Conservation (phyloP, 805 yeast species). For the Barnettozyma salicaria region DNA sequence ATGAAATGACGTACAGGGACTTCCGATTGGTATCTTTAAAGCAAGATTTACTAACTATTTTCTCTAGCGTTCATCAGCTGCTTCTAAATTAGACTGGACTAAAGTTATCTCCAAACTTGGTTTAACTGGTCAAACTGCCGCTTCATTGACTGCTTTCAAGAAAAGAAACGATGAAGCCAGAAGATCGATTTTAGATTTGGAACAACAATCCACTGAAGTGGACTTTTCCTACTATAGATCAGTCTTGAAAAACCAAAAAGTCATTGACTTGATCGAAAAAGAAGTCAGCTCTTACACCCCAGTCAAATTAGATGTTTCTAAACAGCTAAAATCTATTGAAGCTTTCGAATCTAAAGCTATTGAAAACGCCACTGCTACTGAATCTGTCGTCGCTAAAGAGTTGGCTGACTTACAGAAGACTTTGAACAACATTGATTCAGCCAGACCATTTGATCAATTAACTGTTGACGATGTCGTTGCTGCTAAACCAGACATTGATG, state of each 20-base stretch:
- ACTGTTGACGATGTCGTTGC: slow-evolving; percentile 90
- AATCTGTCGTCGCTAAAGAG: slow-evolving; percentile 81
- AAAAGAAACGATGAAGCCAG: slow-evolving; percentile 98
- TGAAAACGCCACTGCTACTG: slow-evolving; percentile 92
- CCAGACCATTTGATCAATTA: slow-evolving; percentile 96
- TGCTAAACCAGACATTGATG: slow-evolving; percentile 97
- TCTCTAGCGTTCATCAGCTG: slow-evolving; percentile 42
- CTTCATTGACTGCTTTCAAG: slow-evolving; percentile 85
- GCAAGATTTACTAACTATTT: slow-evolving; percentile 29
- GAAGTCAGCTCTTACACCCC: slow-evolving; percentile 76
- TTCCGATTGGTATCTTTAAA: neutral
- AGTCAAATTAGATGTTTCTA: slow-evolving; percentile 75
- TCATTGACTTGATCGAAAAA: slow-evolving; percentile 75
- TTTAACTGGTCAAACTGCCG: slow-evolving; percentile 86
- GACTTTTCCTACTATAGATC: slow-evolving; percentile 80
- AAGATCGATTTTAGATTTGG: slow-evolving; percentile 65
- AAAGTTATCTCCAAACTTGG: slow-evolving; percentile 84
- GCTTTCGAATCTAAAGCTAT: slow-evolving; percentile 93
- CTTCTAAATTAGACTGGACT: slow-evolving; percentile 93
- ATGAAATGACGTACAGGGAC: too few relatives aligned
- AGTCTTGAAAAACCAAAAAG: slow-evolving; percentile 71
- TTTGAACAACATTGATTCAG: slow-evolving; percentile 86
- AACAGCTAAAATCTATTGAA: slow-evolving; percentile 87
- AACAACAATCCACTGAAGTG: slow-evolving; percentile 66
- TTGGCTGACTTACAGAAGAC: slow-evolving; percentile 81